phyloP scores from a whole-genome alignment of 345 rosid genomes.

The Salix suchowensis region DNA sequence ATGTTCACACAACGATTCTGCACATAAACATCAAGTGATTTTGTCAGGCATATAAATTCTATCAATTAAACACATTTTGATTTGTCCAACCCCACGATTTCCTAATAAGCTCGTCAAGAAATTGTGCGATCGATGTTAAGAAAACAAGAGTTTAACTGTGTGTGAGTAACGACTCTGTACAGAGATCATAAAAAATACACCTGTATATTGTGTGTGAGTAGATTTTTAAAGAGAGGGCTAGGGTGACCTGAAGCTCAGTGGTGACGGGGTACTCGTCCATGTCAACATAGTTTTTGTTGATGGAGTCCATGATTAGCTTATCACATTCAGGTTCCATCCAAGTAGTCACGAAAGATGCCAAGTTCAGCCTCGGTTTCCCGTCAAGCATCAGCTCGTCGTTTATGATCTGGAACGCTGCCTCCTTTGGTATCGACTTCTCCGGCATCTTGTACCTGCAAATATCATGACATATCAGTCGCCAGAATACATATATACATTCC shows the following conservation, averaged over 20 bases:
- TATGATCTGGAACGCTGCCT: constrained; percentile 90
- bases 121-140: not conserved
- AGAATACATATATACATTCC: not conserved
- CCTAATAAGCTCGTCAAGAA: not conserved
- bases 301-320: constrained; percentile 81
- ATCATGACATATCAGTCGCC: not conserved
- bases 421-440: constrained; percentile 85
- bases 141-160: no score
- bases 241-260: constrained; percentile 72
- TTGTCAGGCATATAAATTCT: not conserved
- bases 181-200: not conserved
- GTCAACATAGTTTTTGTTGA: constrained; percentile 91
- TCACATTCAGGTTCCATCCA: constrained; percentile 98
- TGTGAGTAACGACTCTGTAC: not conserved
- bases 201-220: not conserved
- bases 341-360: constrained; percentile 89
- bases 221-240: not conserved
- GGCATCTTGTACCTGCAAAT: constrained; percentile 62
- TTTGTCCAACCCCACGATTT: not conserved
- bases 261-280: constrained; percentile 98
- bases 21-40: not conserved
- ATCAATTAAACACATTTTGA: not conserved
- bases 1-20: constrained; percentile 97
- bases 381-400: constrained; percentile 84
- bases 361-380: constrained; percentile 82